These are phyloP conservation scores for Trametes sp. DNA, from an alignment of 1,284 basidiomycete species.

Conservation along the genomic window DNA sequence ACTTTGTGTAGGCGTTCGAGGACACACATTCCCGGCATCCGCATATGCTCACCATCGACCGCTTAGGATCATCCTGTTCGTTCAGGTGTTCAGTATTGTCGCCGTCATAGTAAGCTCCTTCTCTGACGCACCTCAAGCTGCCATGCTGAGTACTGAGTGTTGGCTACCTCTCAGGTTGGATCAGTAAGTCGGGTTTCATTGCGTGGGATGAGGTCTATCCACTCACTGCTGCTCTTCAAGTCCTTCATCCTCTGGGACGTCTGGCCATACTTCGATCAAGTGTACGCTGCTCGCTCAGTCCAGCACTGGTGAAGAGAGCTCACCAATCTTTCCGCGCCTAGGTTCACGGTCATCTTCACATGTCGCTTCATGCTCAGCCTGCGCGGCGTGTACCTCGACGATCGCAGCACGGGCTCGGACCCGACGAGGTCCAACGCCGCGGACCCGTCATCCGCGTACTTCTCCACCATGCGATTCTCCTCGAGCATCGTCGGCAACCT, in stretches of 20 bases:
- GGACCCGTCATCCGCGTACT: background rate
- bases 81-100: constrained; percentile 30
- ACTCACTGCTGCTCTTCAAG: constrained; percentile 1
- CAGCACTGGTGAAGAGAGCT: background rate
- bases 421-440: background rate
- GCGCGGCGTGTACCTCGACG: constrained; percentile 31
- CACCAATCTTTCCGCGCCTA: constrained; percentile 16
- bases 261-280: constrained; percentile 33
- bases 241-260: constrained; percentile 31
- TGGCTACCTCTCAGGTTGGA: constrained; percentile 11
- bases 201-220: background rate
- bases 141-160: background rate
- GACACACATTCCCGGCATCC: no score
- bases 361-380: constrained; percentile 38
- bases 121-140: background rate
- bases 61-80: constrained; percentile 24
- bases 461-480: constrained; percentile 29
- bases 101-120: constrained; percentile 22
- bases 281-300: constrained; percentile 16
- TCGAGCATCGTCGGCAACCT: constrained; percentile 32
- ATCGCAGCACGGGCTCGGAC: background rate
- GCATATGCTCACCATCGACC: background rate
- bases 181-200: constrained; percentile 1
- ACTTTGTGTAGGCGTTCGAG: constrained; percentile 26
- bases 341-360: constrained; percentile 33